Conservation (phyloP, 192 early-diverging fungal genomes). For the Helicostylum pulchrum region DNA sequence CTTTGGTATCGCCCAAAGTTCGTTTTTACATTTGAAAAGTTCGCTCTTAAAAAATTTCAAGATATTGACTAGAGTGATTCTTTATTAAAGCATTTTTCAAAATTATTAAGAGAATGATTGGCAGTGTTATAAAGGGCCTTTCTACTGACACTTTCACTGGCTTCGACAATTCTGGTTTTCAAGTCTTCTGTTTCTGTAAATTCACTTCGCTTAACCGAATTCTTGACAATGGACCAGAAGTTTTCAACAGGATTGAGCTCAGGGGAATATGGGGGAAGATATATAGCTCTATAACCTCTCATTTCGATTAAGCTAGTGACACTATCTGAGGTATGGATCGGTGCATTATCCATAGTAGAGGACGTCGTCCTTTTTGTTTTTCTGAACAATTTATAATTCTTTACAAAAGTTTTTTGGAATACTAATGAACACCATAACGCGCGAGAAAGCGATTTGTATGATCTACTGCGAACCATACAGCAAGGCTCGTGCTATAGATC, state of each 20-base stretch:
- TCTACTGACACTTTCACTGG: conserved; percentile 1
- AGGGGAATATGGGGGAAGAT: conserved; percentile 15
- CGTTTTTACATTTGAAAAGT: conserved; percentile 5
- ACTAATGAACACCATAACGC: too few relatives aligned
- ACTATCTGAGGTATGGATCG: conserved; percentile 8
- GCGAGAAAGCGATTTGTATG: too few relatives aligned
- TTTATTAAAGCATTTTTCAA: conserved; percentile 11
- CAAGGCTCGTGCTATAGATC: too few relatives aligned
- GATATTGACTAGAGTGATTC: conserved; percentile 2
- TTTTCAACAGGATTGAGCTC: too few relatives aligned
- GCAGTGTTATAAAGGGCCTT: conserved; percentile 6
- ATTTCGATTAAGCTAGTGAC: conserved; percentile 3
- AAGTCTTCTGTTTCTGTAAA: conserved; percentile 7
- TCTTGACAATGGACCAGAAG: conserved; percentile 21
- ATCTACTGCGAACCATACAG: too few relatives aligned
- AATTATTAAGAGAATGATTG: conserved; percentile 5
- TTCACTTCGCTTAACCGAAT: background rate
- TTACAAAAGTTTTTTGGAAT: too few relatives aligned
- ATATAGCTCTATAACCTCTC: conserved; percentile 3
- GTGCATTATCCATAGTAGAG: too few relatives aligned
- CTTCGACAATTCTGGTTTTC: conserved; percentile 16
- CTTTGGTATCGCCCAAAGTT: too few relatives aligned
- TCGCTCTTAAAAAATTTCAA: conserved; percentile 3
- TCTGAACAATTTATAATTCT: too few relatives aligned
- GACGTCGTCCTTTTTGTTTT: too few relatives aligned